phyloP scores from a whole-genome alignment of 352 stramenopile species.

The Phytophthora sansomeana region DNA sequence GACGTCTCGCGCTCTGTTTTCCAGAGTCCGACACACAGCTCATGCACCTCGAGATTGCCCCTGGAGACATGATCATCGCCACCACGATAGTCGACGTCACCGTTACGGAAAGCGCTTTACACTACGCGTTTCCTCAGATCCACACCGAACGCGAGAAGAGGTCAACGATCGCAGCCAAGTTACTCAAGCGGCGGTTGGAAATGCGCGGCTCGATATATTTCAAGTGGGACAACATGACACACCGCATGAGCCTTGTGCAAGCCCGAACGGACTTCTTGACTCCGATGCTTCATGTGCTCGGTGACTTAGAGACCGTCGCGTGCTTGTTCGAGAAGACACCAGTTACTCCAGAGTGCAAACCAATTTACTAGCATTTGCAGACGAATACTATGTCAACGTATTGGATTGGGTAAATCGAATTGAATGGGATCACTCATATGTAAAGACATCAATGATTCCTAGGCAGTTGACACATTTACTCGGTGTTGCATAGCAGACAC shows the following conservation, averaged over 20 bases:
- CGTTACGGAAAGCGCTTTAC: not conserved
- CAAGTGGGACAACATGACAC: conserved; percentile 1
- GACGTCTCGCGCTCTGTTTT: not conserved
- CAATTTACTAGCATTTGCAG: not conserved
- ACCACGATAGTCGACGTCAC: not conserved
- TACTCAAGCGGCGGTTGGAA: conserved; percentile 1
- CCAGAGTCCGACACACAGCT: conserved; percentile 1
- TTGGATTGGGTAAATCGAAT: too few species aligned
- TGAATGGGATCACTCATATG: too few species aligned
- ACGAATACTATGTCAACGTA: too few species aligned
- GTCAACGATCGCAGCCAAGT: not conserved
- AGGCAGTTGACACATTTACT: conserved; percentile 52
- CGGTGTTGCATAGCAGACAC: conserved; percentile 95
- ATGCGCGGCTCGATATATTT: not conserved
- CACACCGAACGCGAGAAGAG: not conserved
- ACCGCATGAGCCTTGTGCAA: not conserved
- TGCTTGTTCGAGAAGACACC: conserved; percentile 3
- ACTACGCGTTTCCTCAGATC: conserved; percentile 3
- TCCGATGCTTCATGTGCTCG: conserved; percentile 12
- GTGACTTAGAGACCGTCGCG: conserved; percentile 5
- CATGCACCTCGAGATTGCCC: not conserved
- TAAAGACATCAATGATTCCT: not conserved
- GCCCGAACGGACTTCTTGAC: conserved; percentile 6
- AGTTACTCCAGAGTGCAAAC: conserved; percentile 1
- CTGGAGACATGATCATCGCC: not conserved